Conservation (phyloP, 768 basidiomycete genomes). For the Naganishia onofrii region DNA sequence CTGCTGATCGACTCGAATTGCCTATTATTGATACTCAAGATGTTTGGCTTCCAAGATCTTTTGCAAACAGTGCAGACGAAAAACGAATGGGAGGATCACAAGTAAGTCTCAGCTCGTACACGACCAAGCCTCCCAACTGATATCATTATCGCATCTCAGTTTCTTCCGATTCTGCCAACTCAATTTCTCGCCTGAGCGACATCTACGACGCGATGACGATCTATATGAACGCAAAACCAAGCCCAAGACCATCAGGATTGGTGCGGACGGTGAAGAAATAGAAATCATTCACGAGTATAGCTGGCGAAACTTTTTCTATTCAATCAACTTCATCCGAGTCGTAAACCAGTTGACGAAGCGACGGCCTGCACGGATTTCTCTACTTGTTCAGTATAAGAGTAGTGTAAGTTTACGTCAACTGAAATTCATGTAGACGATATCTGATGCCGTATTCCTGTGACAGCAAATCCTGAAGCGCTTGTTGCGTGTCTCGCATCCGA, state of each 20-base stretch:
- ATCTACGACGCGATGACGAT: conserved; percentile 44
- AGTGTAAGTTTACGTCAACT: conserved; percentile 61
- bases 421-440: background rate
- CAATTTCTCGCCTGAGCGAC: conserved; percentile 59
- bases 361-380: conserved; percentile 87
- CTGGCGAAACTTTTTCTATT: conserved; percentile 95
- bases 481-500: conserved; percentile 85
- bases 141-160: conserved; percentile 55
- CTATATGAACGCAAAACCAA: conserved; percentile 51
- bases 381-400: conserved; percentile 97
- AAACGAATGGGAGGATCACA: conserved; percentile 62
- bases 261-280: conserved; percentile 76
- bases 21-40: conserved; percentile 85
- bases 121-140: background rate
- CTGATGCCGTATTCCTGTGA: background rate
- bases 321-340: conserved; percentile 95
- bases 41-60: conserved; percentile 96
- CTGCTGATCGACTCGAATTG: conserved; percentile 93
- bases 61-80: conserved; percentile 77
- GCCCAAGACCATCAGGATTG: conserved; percentile 55
- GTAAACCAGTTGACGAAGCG: conserved; percentile 97
- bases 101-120: conserved; percentile 39
- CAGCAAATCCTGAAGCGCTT: conserved; percentile 95
- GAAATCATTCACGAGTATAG: conserved; percentile 92
- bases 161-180: conserved; percentile 93